Evolutionary conservation across 805 yeast genomes (phyloP), one percentile per base, ranked within the genome.

Genomic region (Candida fluviatilis): DNA sequence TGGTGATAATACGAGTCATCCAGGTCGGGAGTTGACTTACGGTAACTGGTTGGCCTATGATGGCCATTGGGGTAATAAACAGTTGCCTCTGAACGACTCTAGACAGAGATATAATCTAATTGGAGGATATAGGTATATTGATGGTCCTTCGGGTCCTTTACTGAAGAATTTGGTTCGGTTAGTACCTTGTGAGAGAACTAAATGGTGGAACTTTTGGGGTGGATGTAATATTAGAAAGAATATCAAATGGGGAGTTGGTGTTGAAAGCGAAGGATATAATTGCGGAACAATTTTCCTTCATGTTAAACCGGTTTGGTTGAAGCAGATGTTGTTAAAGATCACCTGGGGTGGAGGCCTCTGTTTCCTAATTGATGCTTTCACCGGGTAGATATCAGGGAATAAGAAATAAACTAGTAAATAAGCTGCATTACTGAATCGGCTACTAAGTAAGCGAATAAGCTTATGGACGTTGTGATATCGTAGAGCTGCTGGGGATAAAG

Each of bases 31-130:
- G 50, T 42, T 39, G 21, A 49, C 49, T 18, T 78, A 75, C 38
- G 85, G 82, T 3, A 73, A 78, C 43, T 91, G 99, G 99, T 71
- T 93, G n/a, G 50, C 71, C 1, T 91, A 70, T 51, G 55, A 63
- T 10, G 99, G 98, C 0, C 81, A 75, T 41, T 91, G 99, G 99
- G 99, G 99, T 4, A 95, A 91, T 59, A 73, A 73, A 42, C 77
- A 81, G 51, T 64, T 91, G 25, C 61, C 70, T 1, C 72, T 79
- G 14, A 54, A 59, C 0, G 98, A 93, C 57, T 78, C 83, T 6
- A 71, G 98, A 44, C 98, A 93, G 57, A 74, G 68, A 42, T 84
- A 90, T 80, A 84, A 89, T 45, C 82, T 93, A 2, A 88, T 86
- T 55, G 72, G 70, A 1, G 95, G 93, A 48, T 85, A 90, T 85